These are phyloP conservation scores for Dionaea muscipula DNA, from an alignment of 179 eudicot species.

Conservation along the genomic window DNA sequence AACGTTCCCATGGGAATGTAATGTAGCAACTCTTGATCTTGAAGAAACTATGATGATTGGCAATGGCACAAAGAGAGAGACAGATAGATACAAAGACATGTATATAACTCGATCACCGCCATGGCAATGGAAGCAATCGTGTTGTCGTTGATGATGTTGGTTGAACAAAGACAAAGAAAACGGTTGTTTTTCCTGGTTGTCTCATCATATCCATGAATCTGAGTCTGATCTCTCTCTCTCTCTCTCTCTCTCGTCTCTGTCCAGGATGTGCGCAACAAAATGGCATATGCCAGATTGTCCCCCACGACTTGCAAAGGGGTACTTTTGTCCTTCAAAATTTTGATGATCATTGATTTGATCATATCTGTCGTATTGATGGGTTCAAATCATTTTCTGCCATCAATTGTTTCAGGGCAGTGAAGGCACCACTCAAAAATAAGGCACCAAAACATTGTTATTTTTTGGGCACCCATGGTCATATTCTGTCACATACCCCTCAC, in stretches of 20 bases:
- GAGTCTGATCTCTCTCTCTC: neutral
- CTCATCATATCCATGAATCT: neutral
- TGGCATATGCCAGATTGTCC: neutral
- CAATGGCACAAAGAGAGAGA: slow-evolving; percentile 9
- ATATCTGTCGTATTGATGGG: neutral
- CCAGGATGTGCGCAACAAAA: slow-evolving; percentile 8
- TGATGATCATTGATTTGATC: neutral
- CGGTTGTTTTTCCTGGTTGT: neutral
- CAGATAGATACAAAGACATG: neutral
- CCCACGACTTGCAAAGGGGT: slow-evolving; percentile 1
- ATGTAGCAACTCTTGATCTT: neutral
- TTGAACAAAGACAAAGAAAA: neutral
- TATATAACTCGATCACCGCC: too few relatives aligned
- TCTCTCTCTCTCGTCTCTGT: neutral
- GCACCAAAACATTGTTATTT: too few relatives aligned
- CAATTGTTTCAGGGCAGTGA: too few relatives aligned
- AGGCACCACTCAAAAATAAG: too few relatives aligned
- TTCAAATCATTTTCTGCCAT: neutral
- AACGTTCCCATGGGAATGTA: slow-evolving; percentile 28
- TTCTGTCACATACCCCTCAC: too few relatives aligned
- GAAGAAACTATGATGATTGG: neutral
- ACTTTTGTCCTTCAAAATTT: slow-evolving; percentile 14
- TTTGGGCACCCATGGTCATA: too few relatives aligned
- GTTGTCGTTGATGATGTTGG: neutral
- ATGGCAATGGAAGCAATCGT: too few relatives aligned